These are phyloP conservation scores for Trametes hirsuta DNA, from an alignment of 1,284 basidiomycete species.

Conservation along the genomic window DNA sequence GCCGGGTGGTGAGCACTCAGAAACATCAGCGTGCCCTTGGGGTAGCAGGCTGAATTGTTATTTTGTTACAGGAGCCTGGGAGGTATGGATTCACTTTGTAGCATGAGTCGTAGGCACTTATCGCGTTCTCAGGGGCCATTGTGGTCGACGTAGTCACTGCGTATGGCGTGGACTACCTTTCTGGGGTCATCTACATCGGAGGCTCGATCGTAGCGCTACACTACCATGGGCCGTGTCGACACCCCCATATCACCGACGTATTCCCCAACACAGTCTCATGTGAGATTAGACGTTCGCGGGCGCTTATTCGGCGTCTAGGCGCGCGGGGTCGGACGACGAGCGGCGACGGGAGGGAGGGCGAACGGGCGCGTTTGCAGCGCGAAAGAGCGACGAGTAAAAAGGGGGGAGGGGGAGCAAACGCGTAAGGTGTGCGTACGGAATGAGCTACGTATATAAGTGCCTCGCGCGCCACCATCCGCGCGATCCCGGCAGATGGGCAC, in stretches of 20 bases:
- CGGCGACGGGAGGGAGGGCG: too few relatives aligned
- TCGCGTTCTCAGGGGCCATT: slow-evolving; percentile 31
- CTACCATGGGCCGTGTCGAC: slow-evolving; percentile 27
- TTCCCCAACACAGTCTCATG: slow-evolving; percentile 33
- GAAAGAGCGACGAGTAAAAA: too few relatives aligned
- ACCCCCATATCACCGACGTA: slow-evolving; percentile 37
- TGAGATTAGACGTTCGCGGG: too few relatives aligned
- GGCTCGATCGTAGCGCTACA: slow-evolving; percentile 30
- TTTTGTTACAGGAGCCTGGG: slow-evolving; percentile 40
- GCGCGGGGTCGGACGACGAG: too few relatives aligned
- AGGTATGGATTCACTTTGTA: slow-evolving; percentile 27
- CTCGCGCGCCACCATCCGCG: too few relatives aligned
- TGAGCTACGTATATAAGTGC: too few relatives aligned
- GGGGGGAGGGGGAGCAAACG: too few relatives aligned
- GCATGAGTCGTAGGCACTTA: background rate
- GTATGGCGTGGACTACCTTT: slow-evolving; percentile 38
- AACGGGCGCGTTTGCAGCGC: too few relatives aligned
- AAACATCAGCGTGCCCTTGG: slow-evolving; percentile 1
- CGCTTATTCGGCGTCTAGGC: too few relatives aligned
- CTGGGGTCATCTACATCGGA: slow-evolving; percentile 41
- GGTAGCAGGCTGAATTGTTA: background rate
- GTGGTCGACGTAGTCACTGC: slow-evolving; percentile 42
- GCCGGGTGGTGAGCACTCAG: slow-evolving; percentile 46
- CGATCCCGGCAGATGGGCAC: too few relatives aligned
- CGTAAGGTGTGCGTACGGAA: too few relatives aligned